Base-by-base conservation (phyloP, 805 yeast genomes). In the Ogataea dorogensis region DNA sequence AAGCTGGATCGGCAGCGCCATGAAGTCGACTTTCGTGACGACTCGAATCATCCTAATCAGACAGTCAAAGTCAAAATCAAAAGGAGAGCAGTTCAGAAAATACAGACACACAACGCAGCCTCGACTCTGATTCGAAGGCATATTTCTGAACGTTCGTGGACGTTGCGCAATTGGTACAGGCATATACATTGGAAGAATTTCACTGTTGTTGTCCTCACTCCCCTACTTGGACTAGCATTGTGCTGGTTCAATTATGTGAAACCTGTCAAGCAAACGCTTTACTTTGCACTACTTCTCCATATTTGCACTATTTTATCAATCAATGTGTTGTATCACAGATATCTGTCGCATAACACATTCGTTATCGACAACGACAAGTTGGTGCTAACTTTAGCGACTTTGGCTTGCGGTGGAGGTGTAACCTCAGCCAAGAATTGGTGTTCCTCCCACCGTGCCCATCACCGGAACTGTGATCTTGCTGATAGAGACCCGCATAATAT, bases 401-500 rank as follows among this genome's bases (percentile, higher is more conserved):
- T 78, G 28, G 89, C 91, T 5, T 64, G 81, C 12, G 81, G 86
- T 47, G 77, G 81, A 6, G 95, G 88, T 2, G 65, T 86, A 36
- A 95, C 95, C 5, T 72, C 86, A 3, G 76, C 80, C 9, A 70
- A 80, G 52, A 73, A 81, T 74, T 87, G 95, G 95, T 81, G 85
- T 15, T 69, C 81, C 11, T 70, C 85, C 29, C 98, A 89, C 65
- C 68, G 95, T 42, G 88, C 93, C 4, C 97, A 89, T 64, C 97
- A 89, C 61, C 76, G 91, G 40, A 85, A 74, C 59, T 81, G 93
- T 27, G 96, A 89, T 55, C 27, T 51, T 8, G 82, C 94, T 0
- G 95, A 86, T 42, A 72, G 74, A 51, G 98, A 89, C 59, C 97
- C 98, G 1, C 87, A 86, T 61, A 79, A 79, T 53, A 81, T 84